Evolutionary conservation across 2,329 filamentous ascomycete genomes (phyloP).

Genomic region (Magnaporthiopsis rhizophila): DNA sequence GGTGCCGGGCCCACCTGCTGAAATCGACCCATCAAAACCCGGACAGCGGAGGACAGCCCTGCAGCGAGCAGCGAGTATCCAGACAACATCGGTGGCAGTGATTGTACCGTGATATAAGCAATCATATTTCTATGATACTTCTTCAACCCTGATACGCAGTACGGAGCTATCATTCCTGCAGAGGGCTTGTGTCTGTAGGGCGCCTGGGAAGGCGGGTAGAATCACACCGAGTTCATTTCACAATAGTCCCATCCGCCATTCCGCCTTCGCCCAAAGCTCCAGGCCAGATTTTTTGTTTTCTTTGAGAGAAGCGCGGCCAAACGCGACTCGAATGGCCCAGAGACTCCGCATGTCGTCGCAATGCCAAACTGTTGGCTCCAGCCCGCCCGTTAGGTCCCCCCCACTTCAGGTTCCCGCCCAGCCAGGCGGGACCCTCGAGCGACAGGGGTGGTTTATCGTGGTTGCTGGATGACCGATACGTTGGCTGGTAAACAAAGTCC

Average conservation of each 20-base stretch:
- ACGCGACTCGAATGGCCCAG: constrained; percentile 4
- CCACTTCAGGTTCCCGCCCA: neutral
- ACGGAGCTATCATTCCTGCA: too few relatives aligned
- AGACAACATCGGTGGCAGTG: too few relatives aligned
- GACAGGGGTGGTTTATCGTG: neutral
- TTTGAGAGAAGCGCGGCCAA: neutral
- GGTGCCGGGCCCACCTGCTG: neutral
- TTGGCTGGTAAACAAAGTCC: constrained; percentile 4
- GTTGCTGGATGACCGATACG: constrained; percentile 4
- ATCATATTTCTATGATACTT: too few relatives aligned
- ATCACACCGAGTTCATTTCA: too few relatives aligned
- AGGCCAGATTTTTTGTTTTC: constrained; percentile 4
- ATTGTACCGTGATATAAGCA: too few relatives aligned
- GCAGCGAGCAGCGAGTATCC: too few relatives aligned
- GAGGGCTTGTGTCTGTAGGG: too few relatives aligned
- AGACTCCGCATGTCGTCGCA: neutral
- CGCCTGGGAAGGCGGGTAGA: too few relatives aligned
- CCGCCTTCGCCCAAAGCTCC: neutral
- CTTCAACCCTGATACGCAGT: too few relatives aligned
- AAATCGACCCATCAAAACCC: too few relatives aligned
- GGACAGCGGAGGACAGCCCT: too few relatives aligned
- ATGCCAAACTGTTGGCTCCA: neutral
- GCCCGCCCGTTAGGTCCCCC: too few relatives aligned
- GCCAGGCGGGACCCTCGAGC: neutral
- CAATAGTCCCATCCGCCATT: neutral